Base-by-base conservation (phyloP, 2,329 filamentous ascomycete genomes). In the Exophiala bonariae region DNA sequence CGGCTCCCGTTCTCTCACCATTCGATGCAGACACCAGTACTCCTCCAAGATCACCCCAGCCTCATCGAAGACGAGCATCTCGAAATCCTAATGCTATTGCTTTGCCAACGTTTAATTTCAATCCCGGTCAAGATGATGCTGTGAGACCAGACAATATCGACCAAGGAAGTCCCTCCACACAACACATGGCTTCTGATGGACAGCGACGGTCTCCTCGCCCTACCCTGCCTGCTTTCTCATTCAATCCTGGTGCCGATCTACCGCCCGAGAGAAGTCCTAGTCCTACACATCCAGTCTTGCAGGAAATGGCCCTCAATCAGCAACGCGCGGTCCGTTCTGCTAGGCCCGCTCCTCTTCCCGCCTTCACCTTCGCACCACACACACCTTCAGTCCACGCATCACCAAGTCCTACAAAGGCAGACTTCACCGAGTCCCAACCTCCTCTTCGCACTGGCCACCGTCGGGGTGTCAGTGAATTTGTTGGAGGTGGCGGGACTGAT, bases 401-500 rank as follows among this genome's bases (percentile, higher is more conserved):
- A 19, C 52, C 52, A 4, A 61, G 59, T 46, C 59, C 59, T n/a
- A 61, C 57, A 17, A 58, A 56, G 43, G 32, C 50, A 14, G 44
- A 22, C 17, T 52, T 52, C 41, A 37, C 19, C 10, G 47, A 56
- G 10, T 28, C 33, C 10, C 50, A 54, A 14, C 48, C 38, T 33
- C 19, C 47, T 4, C 39, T 42, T 32, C 42, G 45, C 13, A 42
- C 43, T 22, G 82, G 84, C 17, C 87, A 90, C 63, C 79, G 85
- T 59, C 81, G 91, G 60, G 87, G 87, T 44, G 86, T 83, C 20
- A 96, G 90, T 64, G 90, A 96, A 64, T 90, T 95, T 61, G 87
- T 95, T 37, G 86, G 85, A 59, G 69, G 70, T 37, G 86, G 85
- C 58, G 70, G 70, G 34, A 69, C 42, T 22, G 66, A 69, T 48